Conservation (phyloP, 1,139 yeast species). For the Blastobotrys apis region DNA sequence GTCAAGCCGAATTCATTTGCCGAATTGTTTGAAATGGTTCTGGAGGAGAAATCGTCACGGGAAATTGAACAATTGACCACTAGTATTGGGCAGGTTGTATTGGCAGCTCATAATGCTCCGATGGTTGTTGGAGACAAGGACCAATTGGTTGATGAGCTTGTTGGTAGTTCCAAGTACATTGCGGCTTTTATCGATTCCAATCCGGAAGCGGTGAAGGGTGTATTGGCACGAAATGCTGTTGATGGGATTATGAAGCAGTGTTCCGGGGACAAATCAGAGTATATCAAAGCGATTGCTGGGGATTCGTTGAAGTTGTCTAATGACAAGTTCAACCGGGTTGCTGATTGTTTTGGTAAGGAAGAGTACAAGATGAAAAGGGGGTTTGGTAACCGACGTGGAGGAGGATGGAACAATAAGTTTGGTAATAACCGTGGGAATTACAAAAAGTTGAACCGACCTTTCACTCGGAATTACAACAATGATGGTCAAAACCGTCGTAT, state of each 20-base stretch:
- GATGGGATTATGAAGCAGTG: not conserved
- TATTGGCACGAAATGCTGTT: not conserved
- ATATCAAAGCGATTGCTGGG: not conserved
- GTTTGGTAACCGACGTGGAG: too few relatives aligned
- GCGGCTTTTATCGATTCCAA: constrained; percentile 1
- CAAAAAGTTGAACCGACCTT: too few relatives aligned
- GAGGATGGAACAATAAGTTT: too few relatives aligned
- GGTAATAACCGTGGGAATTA: too few relatives aligned
- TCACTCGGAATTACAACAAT: too few relatives aligned
- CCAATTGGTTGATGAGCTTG: not conserved
- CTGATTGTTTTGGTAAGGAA: too few relatives aligned
- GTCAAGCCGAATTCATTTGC: constrained; percentile 2
- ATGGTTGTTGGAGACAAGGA: not conserved
- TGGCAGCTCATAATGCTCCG: not conserved
- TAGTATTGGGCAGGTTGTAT: not conserved
- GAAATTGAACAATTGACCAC: not conserved
- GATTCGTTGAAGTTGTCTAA: too few relatives aligned
- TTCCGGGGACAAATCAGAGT: not conserved
- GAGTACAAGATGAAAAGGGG: too few relatives aligned
- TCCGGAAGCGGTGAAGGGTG: constrained; percentile 1
- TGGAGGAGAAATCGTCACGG: not conserved
- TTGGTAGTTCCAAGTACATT: too few relatives aligned
- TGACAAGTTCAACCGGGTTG: too few relatives aligned
- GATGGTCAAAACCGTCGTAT: too few relatives aligned
- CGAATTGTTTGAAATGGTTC: constrained; percentile 4